These are phyloP conservation scores for Vaucheria bursata DNA, from an alignment of 352 stramenopile genomes.

Conservation along the genomic window DNA sequence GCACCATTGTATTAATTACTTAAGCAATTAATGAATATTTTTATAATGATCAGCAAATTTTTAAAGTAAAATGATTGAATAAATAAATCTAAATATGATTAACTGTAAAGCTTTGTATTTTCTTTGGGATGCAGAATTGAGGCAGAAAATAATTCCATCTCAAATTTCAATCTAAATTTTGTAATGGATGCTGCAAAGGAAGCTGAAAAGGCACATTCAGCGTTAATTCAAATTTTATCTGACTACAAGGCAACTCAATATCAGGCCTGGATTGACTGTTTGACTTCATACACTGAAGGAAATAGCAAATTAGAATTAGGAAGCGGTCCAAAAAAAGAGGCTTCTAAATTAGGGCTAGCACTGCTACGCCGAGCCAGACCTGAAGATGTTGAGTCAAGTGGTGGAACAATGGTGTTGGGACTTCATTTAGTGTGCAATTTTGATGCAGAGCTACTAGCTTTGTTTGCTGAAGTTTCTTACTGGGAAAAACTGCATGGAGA, in stretches of 20 bases:
- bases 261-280: constrained; percentile 52
- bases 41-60: too few relatives aligned
- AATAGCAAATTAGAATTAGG: constrained; percentile 13
- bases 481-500: constrained; percentile 59
- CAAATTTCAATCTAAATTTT: constrained; percentile 5
- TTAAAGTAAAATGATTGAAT: too few relatives aligned
- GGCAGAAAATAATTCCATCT: too few relatives aligned
- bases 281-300: constrained; percentile 21
- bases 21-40: too few relatives aligned
- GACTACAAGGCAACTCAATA: constrained; percentile 53
- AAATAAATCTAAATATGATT: too few relatives aligned
- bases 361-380: constrained; percentile 28
- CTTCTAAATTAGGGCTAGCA: constrained; percentile 48
- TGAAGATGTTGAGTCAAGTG: constrained; percentile 17
- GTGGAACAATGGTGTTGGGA: neutral
- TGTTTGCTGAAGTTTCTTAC: constrained; percentile 66
- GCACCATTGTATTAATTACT: too few relatives aligned
- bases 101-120: too few relatives aligned
- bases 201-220: constrained; percentile 48
- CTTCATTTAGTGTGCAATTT: constrained; percentile 83
- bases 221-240: constrained; percentile 47
- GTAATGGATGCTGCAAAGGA: constrained; percentile 32
- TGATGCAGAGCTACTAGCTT: constrained; percentile 73
- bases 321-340: too few relatives aligned
- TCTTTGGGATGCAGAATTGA: too few relatives aligned